Conservation (phyloP, 495 filamentous ascomycete genomes). For the Sabuloglossum arenarium region DNA sequence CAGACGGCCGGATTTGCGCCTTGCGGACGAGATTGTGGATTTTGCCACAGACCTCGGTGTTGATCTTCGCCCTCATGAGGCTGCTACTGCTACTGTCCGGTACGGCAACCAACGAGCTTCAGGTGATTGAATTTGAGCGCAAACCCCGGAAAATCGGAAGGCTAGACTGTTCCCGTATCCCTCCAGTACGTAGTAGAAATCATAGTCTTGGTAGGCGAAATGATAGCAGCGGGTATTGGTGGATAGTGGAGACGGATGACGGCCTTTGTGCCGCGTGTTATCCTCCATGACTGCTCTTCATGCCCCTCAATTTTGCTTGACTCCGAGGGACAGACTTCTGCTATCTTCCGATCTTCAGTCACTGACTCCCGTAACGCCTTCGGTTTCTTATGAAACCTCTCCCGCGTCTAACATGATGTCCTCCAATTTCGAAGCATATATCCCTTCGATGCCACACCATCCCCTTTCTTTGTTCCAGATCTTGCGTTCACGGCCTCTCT, state of each 20-base stretch:
- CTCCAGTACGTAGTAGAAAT: constrained; percentile 9
- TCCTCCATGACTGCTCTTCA: too few relatives aligned
- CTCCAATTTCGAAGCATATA: neutral
- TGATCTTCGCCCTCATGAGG: too few relatives aligned
- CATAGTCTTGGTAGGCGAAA: constrained; percentile 1
- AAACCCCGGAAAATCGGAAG: neutral
- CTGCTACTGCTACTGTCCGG: neutral
- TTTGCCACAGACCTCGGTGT: neutral
- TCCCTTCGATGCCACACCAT: neutral
- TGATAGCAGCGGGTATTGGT: constrained; percentile 4
- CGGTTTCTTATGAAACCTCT: neutral
- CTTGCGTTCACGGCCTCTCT: neutral
- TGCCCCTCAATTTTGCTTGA: too few relatives aligned
- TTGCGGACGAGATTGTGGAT: neutral
- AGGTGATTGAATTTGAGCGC: neutral
- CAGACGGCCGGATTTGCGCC: neutral
- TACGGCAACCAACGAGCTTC: neutral
- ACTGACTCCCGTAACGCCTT: neutral
- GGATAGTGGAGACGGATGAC: neutral
- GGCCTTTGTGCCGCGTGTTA: too few relatives aligned
- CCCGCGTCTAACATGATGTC: neutral
- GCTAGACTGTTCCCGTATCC: constrained; percentile 3
- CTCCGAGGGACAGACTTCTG: too few relatives aligned
- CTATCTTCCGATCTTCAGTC: too few relatives aligned
- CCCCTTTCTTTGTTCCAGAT: neutral